Evolutionary conservation across 805 yeast genomes (phyloP).

Genomic region (Metschnikowia kunwiensis): DNA sequence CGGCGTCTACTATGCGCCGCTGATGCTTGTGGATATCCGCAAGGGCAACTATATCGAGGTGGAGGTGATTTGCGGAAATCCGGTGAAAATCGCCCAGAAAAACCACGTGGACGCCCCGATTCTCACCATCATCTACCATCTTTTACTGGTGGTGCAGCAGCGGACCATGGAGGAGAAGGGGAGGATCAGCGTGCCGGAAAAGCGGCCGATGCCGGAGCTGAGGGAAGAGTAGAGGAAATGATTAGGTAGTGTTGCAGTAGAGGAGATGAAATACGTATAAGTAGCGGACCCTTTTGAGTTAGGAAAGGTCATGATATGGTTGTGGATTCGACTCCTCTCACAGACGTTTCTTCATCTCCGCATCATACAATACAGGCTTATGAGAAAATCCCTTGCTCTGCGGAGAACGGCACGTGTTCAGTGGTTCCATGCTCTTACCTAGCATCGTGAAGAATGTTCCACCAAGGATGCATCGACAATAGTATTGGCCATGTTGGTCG

Average conservation of each 20-base stretch:
- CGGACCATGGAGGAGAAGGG: slow-evolving; percentile 22
- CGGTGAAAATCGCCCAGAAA: slow-evolving; percentile 36
- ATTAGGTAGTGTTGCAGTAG: not conserved
- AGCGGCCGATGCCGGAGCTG: slow-evolving; percentile 15
- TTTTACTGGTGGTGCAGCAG: slow-evolving; percentile 23
- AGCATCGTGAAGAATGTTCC: too few relatives aligned
- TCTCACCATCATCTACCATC: slow-evolving; percentile 21
- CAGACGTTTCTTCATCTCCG: too few relatives aligned
- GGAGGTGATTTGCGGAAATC: slow-evolving; percentile 41
- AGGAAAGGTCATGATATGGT: too few relatives aligned
- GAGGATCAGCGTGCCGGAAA: slow-evolving; percentile 20
- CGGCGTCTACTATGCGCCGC: slow-evolving; percentile 40
- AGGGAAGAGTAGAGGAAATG: not conserved
- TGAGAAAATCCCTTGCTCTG: too few relatives aligned
- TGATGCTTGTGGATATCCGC: slow-evolving; percentile 39
- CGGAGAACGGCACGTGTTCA: too few relatives aligned
- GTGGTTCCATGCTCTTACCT: too few relatives aligned
- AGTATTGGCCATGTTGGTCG: too few relatives aligned
- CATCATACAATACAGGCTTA: too few relatives aligned
- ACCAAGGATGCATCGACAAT: too few relatives aligned
- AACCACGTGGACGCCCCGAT: slow-evolving; percentile 32
- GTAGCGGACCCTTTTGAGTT: too few relatives aligned
- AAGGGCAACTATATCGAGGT: slow-evolving; percentile 38
- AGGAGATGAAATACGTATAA: too few relatives aligned
- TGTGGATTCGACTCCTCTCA: not conserved